Conservation (phyloP, 2,329 filamentous ascomycete species). For the Fusarium multiceps region DNA sequence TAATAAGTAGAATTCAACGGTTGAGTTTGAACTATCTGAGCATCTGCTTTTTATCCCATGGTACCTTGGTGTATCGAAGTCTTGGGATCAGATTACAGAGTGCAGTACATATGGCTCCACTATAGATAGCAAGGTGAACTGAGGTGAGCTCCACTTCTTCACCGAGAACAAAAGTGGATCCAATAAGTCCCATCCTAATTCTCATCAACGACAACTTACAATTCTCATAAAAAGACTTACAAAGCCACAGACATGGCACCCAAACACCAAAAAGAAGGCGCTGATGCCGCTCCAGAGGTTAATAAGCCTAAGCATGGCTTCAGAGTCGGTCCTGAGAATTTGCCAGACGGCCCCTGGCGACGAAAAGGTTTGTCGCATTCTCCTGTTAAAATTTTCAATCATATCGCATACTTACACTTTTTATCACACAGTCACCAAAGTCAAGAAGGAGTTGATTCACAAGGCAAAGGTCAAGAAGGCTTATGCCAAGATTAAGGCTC, state of each 20-base stretch:
- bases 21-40: not conserved
- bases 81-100: conserved; percentile 13
- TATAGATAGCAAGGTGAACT: not conserved
- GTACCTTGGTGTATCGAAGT: not conserved
- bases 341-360: conserved; percentile 89
- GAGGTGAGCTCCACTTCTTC: conserved; percentile 19
- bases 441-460: conserved; percentile 88
- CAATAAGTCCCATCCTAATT: conserved; percentile 20
- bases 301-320: conserved; percentile 78
- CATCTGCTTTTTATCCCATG: not conserved
- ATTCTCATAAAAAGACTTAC: conserved; percentile 29
- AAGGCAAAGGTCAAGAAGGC: conserved; percentile 94
- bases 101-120: conserved; percentile 5
- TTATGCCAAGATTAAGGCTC: conserved; percentile 85
- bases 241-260: conserved; percentile 46
- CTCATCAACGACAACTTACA: conserved; percentile 34
- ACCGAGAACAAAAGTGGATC: conserved; percentile 30
- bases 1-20: not conserved
- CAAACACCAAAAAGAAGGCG: conserved; percentile 48
- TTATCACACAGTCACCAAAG: conserved; percentile 77
- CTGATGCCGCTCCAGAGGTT: conserved; percentile 50
- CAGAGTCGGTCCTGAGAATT: conserved; percentile 85
- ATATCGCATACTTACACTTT: conserved; percentile 30
- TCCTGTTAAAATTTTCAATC: conserved; percentile 34
- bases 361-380: conserved; percentile 69